Base-by-base conservation (phyloP, 305 asterid genomes). In the Plantago coronopus region DNA sequence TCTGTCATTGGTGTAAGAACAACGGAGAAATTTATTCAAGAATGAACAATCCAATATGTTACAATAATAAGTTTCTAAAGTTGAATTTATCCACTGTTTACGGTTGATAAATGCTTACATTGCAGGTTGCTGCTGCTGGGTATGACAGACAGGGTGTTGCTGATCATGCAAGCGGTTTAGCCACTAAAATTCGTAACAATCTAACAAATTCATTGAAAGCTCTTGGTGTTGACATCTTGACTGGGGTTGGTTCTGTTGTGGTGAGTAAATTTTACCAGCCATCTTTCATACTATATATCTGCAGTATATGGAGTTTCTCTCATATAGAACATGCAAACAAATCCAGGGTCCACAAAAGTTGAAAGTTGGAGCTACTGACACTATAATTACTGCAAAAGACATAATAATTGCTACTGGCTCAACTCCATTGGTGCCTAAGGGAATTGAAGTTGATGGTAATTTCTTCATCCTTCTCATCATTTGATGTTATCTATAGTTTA, bases 91-190 rank as follows among this genome's bases (percentile, higher is more conserved):
- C 56, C 38, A 47, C 57, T 56, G 42, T 69, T 66, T 61, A 69
- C 59, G 50, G 19, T 27, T 68, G 57, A 66, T 38, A 64, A 47
- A 25, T 64, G 60, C 56, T 61, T 54, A 45, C 56, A 76, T 76
- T 57, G 59, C 59, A 94, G 99, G 97, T 90, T 64, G 83, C 87
- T 66, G 99, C 95, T 21, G 97, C 96, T 56, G 89, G 93, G 65
- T 94, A 94, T 74, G 95, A 90, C 74, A 83, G 99, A 68, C 99
- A 89, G 71, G 91, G 77, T 65, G 99, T 94, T 43, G 96, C 95
- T 63, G 96, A 94, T 72, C 97, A 94, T 74, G 99, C 99, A n/a
- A 90, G 76, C 74, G 87, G 84, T 75, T 64, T 94, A 82, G 96
- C 99, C 61, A 79, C 94, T 44, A 94, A 94, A 78, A 94, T 94